Conservation (phyloP, 768 basidiomycete species). For the Podaxis rugospora region DNA sequence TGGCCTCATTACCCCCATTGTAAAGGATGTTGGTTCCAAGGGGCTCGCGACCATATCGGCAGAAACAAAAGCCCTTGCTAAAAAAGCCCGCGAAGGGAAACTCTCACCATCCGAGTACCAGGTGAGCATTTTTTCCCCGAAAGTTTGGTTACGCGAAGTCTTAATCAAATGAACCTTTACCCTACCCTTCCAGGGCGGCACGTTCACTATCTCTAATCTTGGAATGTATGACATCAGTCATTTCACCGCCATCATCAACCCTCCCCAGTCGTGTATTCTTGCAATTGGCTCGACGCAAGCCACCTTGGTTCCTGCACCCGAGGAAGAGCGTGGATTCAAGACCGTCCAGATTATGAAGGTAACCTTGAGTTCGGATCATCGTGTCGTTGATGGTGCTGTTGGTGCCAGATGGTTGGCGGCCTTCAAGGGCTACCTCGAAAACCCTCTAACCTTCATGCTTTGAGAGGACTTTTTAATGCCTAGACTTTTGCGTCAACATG, state of each 20-base stretch:
- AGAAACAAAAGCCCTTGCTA: slow-evolving; percentile 88
- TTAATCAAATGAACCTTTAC: neutral
- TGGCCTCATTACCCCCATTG: slow-evolving; percentile 95
- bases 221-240: slow-evolving; percentile 96
- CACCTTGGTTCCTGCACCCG: slow-evolving; percentile 82
- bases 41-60: slow-evolving; percentile 91
- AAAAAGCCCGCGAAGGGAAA: slow-evolving; percentile 96
- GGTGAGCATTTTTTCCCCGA: slow-evolving; percentile 33
- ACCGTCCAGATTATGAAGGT: slow-evolving; percentile 90
- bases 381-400: slow-evolving; percentile 94
- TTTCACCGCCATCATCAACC: slow-evolving; percentile 99
- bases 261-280: slow-evolving; percentile 96
- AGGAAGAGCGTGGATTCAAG: slow-evolving; percentile 95
- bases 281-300: slow-evolving; percentile 87
- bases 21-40: slow-evolving; percentile 90
- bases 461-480: slow-evolving; percentile 35
- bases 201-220: slow-evolving; percentile 98
- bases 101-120: slow-evolving; percentile 95
- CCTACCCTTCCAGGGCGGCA: slow-evolving; percentile 65
- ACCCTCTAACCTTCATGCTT: slow-evolving; percentile 95
- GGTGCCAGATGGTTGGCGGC: slow-evolving; percentile 89
- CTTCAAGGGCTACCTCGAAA: slow-evolving; percentile 96
- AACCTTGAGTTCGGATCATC: slow-evolving; percentile 92
- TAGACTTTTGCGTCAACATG: slow-evolving; percentile 11
- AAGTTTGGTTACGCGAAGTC: neutral